These are phyloP conservation scores for Pichia sp. DNA, from an alignment of 1,139 yeast species.

Conservation along the genomic window DNA sequence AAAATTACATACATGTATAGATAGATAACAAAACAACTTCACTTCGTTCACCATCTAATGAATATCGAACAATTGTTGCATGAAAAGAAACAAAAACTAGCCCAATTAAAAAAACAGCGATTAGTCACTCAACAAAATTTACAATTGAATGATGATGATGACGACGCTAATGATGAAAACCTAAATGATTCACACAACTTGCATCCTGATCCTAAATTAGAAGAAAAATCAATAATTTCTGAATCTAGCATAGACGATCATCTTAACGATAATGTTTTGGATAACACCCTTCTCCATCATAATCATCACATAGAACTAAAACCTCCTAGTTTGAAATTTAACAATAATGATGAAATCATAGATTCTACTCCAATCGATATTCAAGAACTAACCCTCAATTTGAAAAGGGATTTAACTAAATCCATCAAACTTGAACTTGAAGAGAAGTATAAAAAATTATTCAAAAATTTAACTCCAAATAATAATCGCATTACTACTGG, in stretches of 20 bases:
- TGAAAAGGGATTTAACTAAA: slow-evolving; percentile 6
- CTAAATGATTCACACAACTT: not conserved
- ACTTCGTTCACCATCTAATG: not conserved
- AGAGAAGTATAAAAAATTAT: slow-evolving; percentile 4
- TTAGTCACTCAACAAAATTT: not conserved
- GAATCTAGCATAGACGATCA: not conserved
- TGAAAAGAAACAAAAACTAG: slow-evolving; percentile 31
- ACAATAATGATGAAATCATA: not conserved
- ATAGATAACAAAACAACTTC: too few relatives aligned
- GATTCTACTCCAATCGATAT: not conserved
- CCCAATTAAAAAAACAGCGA: slow-evolving; percentile 6
- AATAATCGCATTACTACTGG: not conserved
- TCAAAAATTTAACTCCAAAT: not conserved
- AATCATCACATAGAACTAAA: not conserved
- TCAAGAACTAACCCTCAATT: not conserved
- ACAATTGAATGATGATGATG: not conserved
- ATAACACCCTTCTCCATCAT: not conserved
- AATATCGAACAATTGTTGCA: slow-evolving; percentile 26
- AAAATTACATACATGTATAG: too few relatives aligned
- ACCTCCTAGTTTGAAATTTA: not conserved
- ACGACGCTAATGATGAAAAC: too few relatives aligned
- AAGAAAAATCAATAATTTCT: not conserved
- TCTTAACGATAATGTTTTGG: too few relatives aligned
- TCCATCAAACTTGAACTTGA: slow-evolving; percentile 11
- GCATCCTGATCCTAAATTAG: too few relatives aligned